A percentile compares a stretch with the other conserved stretches of the same genome.
phyloP scores from a whole-genome alignment of 129 eudicot genomes.

The Kitagawia praeruptora region DNA sequence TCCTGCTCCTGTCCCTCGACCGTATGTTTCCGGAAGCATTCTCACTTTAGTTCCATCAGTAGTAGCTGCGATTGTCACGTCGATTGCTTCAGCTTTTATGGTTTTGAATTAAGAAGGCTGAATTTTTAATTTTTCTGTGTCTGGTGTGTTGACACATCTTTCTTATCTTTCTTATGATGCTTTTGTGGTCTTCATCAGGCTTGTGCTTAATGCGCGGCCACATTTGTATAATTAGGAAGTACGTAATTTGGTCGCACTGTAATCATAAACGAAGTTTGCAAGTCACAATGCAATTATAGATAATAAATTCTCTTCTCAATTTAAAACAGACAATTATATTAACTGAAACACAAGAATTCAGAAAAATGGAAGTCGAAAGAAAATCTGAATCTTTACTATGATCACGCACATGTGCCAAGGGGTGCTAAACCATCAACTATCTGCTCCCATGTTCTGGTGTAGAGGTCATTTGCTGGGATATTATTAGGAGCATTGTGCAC shows the following conservation, averaged over 20 bases:
- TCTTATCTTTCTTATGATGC: neutral
- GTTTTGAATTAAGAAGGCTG: neutral
- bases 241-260: neutral
- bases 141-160: neutral
- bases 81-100: neutral
- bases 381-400: no score
- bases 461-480: no score
- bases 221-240: neutral
- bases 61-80: neutral
- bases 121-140: neutral
- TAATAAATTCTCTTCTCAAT: no score
- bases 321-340: no score
- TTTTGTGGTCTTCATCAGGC: neutral
- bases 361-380: no score
- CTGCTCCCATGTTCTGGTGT: no score
- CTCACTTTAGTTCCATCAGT: neutral
- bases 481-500: no score
- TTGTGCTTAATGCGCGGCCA: neutral
- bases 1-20: conserved; percentile 1
- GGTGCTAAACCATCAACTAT: no score
- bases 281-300: no score
- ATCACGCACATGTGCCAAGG: no score
- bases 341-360: no score
- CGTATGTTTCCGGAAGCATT: neutral
- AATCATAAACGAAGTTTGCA: no score